Base-by-base conservation (phyloP, 2,329 filamentous ascomycete genomes). In the Fusarium veterinarium region DNA sequence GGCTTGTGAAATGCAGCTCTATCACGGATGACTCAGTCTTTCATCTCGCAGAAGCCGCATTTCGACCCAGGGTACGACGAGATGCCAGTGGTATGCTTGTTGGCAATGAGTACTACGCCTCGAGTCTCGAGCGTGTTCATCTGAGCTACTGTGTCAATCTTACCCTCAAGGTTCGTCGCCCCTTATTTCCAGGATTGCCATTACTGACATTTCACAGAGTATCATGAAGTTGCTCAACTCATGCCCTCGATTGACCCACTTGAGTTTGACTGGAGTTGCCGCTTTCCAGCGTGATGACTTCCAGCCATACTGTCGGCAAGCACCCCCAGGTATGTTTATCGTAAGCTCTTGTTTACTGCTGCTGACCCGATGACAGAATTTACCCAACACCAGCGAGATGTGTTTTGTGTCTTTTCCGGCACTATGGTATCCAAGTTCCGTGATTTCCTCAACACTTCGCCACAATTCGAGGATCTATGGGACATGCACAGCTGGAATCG, bases 391-490 rank as follows among this genome's bases (percentile, higher is more conserved):
- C 96, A 99, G 81, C 91, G 96, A 71, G 92, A 95, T 58, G 94
- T 98, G 12, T 99, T 99, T 80, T 99, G 96, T 79, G 96, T 99
- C 60, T 99, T 99, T 81, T 98, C 95, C 4, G 95, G 96, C 10
- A 88, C 90, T 31, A 95, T 95, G 61, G 95, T 99, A 4, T 85
- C 86, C 45, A 89, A 90, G 44, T 89, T 99, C 31, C 92, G 95
- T 45, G 88, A 91, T 33, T 93, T 95, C 79, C 87, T 99, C 42
- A 97, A 95, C 73, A 84, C 81, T 1, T 83, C 84, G 16, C 80
- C 82, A 1, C 81, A 84, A 38, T 90, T 88, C 60, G 83, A 85
- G 44, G 82, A 84, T 7, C 75, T 85, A 12, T 83, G 84, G 35
- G 81, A 85, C 14, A 37, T 19, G 11, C 77, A 67, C 60, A 46